Percentiles rank a stretch among this genome's conserved stretches.
phyloP scores from a whole-genome alignment of 176 grass and related monocot genomes.

The Eragrostis curvula region DNA sequence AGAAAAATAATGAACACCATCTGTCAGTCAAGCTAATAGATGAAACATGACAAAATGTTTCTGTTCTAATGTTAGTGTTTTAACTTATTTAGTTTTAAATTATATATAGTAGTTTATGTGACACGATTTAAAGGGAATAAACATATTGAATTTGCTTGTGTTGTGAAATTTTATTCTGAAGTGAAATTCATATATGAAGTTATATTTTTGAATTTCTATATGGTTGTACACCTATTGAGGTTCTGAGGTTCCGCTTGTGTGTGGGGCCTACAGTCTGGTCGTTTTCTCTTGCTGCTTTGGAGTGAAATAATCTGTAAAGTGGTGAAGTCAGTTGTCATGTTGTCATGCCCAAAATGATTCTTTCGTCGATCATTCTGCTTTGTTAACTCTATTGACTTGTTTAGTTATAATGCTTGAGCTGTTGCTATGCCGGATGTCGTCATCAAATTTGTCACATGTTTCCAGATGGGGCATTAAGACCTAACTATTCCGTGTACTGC shows the following conservation, averaged over 20 bases:
- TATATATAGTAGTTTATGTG: neutral
- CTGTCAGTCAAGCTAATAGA: neutral
- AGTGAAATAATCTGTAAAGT: conserved; percentile 17
- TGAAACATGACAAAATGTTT: neutral
- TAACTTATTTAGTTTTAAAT: neutral
- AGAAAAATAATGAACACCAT: neutral
- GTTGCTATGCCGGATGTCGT: conserved; percentile 34
- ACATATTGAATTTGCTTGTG: neutral
- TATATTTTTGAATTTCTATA: neutral
- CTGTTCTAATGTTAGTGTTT: neutral
- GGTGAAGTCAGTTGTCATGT: conserved; percentile 11
- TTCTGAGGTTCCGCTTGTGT: neutral
- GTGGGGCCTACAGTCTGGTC: conserved; percentile 1
- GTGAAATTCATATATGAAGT: neutral
- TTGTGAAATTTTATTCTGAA: neutral
- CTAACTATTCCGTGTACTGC: conserved; percentile 33
- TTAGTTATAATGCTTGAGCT: neutral
- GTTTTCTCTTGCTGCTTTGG: conserved; percentile 1
- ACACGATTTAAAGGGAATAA: neutral
- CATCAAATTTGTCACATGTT: conserved; percentile 59
- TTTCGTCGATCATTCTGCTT: conserved; percentile 13
- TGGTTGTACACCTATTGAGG: neutral
- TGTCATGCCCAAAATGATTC: neutral
- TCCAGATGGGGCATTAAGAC: conserved; percentile 54
- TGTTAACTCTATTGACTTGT: conserved; percentile 18